Evolutionary conservation across 371 early-diverging fungal genomes (phyloP), one percentile per base, ranked within the genome.

Genomic region (Mucor piriformis): DNA sequence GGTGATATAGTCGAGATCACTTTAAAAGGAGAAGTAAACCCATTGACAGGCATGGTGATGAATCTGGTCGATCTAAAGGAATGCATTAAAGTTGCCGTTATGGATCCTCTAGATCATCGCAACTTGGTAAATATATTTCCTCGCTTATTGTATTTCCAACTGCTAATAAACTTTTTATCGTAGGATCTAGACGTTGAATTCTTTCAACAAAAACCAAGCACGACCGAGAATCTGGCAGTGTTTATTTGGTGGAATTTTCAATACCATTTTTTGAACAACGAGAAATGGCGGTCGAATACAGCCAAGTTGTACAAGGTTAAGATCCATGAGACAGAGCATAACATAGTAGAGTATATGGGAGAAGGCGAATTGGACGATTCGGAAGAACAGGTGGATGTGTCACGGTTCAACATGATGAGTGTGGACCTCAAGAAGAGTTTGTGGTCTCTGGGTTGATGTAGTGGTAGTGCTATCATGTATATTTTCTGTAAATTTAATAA

Each of bases 211-310:
- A 79, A 66, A 29, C 83, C 87, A 47, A 69, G 95, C 72, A 95
- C 96, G 13, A 89, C 92, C 12, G 96, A 95, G 75, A 94, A 94
- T 70, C 69, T 95, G 42, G 93, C 93, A 0, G 83, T 92, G 7
- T 95, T 85, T 68, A 85, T 93, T 32, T 95, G 94, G 94, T 71
- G 80, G 54, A 79, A 76, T 47, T 77, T 95, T 48, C 59, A 72
- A 46, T 50, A 61, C 24, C 62, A 75, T 34, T 75, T 86, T 29
- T 63, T 75, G 44, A 53, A 49, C 2, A 72, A 83, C 25, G 73
- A 73, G 8, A 56, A 32, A 10, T 54, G 66, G 50, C 42, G 60
- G 40, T 33, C 65, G 1, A 63, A 63, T 16, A 49, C 65, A 47
- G 79, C 73, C 33, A 43, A 66, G 21, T 65, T 91, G 12, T 79